Evolutionary conservation across 371 early-diverging fungal genomes (phyloP), one percentile per base, ranked within the genome.

Genomic region (Actinomortierella ambigua): DNA sequence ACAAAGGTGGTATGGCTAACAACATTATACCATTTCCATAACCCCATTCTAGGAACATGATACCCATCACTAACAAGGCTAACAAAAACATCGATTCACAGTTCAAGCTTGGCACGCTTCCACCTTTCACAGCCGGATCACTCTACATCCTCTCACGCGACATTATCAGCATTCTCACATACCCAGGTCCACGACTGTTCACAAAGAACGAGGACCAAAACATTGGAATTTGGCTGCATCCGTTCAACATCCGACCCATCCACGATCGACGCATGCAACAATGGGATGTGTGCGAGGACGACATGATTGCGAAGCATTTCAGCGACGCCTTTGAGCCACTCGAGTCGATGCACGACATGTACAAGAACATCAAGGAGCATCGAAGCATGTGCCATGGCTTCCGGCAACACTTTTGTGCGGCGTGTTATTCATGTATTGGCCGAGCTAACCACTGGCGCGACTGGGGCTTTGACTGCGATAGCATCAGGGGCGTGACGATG

Each of bases 221-320:
- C 41, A 50, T 88, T 0, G 80, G 84, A 0, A 68, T 86, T 34
- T 88, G 88, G 88, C 73, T 87, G 9, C 84, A 86, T 57, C 77
- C 85, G 1, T 82, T 76, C 50, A 75, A 83, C 52, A 73, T 88
- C 50, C 53, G 76, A 27, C 85, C 86, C 0, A 71, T 79, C 4
- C 86, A 88, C 50, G 88, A 88, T 56, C 61, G 57, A 41, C 81
- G 86, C 8, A 84, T 88, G 39, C 85, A 88, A 57, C 77, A 76
- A 44, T 62, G 62, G 50, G 79, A 81, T 43, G 83, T 81, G 0
- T 88, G 88, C 40, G 85, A 86, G 56, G 75, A 84, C 42, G 79
- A 81, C 42, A 73, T 83, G 79, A 76, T 88, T 46, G 85, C 86
- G 1, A 83, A 85, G 53, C 82, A 80, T 22, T 80, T 84, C 27